These are phyloP conservation scores for Cymbopogon flexuosus DNA, from an alignment of 202 grass and related monocot genomes.

Conservation along the genomic window DNA sequence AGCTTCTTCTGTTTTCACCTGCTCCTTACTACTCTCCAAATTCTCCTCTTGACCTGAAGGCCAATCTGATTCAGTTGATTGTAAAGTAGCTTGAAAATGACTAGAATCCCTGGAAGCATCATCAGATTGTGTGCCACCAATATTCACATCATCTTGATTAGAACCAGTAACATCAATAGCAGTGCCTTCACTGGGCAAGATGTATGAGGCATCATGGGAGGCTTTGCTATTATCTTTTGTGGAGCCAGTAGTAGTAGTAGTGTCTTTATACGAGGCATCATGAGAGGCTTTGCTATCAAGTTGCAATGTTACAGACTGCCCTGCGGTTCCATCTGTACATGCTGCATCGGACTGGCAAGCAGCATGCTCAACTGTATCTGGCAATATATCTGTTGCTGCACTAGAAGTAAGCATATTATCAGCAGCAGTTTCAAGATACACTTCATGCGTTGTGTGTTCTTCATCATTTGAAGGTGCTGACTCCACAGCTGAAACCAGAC, in stretches of 20 bases:
- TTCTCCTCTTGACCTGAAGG: neutral
- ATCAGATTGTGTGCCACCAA: neutral
- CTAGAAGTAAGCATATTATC: conserved; percentile 11
- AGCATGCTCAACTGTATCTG: conserved; percentile 29
- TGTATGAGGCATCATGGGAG: neutral
- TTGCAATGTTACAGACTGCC: neutral
- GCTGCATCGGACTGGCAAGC: neutral
- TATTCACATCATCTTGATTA: conserved; percentile 8
- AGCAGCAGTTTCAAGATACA: conserved; percentile 20
- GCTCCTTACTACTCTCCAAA: conserved; percentile 4
- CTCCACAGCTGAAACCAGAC: conserved; percentile 20
- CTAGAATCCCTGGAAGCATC: conserved; percentile 2
- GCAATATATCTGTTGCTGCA: neutral
- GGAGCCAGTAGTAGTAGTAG: neutral
- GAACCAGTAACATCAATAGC: neutral
- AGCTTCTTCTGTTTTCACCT: conserved; percentile 11
- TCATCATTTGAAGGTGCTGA: conserved; percentile 19
- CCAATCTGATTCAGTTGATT: conserved; percentile 22
- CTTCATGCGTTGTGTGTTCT: conserved; percentile 15
- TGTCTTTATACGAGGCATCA: conserved; percentile 21
- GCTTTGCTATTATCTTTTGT: conserved; percentile 4
- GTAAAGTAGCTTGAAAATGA: conserved; percentile 24
- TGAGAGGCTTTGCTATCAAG: conserved; percentile 6
- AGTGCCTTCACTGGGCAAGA: conserved; percentile 10
- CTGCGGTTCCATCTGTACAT: neutral